Evolutionary conservation across 768 basidiomycete species (phyloP), one percentile per base, ranked within the genome.

Genomic region (Piloderma croceum): DNA sequence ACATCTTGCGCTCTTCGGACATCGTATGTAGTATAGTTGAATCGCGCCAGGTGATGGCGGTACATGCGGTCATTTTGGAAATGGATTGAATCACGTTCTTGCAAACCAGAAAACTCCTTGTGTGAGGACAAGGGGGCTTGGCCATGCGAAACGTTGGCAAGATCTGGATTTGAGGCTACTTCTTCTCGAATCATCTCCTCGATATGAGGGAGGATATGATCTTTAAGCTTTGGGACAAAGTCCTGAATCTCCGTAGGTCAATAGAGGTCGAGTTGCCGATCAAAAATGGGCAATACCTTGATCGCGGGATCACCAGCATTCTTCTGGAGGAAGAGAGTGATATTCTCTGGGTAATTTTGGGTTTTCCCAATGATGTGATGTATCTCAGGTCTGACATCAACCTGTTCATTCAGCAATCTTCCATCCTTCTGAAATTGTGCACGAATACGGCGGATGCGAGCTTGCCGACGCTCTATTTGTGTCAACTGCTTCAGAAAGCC

Each of bases 11-110:
- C 35, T 1, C 41, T 31, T 1, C 36, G 41, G 6, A 58, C 19
- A 32, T 57, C 42, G 31, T 58, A 58, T 0, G 49, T 46, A 0
- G 53, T 58, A 27, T 41, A 58, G 31, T 52, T 43, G 7, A 53
- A 27, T 7, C 17, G 52, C 7, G 44, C 41, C 6, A n/a, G 32
- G 7, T 31, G 23, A 34, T 45, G 44, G 7, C 19, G 25, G 22
- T 42, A 45, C 3, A 45, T 45, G 2, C 29, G 18, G 31, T 42
- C 41, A 9, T 12, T 12, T 3, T 37, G 9, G 11, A 6, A 13
- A 22, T 39, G 20, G 13, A 29, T 29, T 29, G 9, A 15, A 9
- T 9, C 9, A 15, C 9, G 27, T 29, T 29, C 27, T 9, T 39
- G 20, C 10, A 36, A 6, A 19, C 15, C n/a, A 24, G 36, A 18